A percentile compares a stretch with the other conserved stretches of the same genome.
Evolutionary conservation across 495 filamentous ascomycete genomes (phyloP).

Genomic region (Podospora pseudoanserina): DNA sequence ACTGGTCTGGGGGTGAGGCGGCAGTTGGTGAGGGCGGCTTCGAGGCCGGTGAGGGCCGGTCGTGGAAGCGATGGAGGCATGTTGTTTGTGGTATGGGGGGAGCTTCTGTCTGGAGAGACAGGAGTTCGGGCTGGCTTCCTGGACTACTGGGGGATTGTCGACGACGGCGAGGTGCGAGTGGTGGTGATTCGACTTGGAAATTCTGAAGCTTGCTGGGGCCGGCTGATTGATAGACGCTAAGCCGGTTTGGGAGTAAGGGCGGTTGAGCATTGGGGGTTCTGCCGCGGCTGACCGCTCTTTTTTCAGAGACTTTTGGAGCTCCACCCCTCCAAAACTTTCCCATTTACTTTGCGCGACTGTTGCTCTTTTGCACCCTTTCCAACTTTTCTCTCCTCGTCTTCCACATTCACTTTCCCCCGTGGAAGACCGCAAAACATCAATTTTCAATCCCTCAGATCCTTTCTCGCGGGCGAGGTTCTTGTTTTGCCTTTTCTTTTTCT

Average conservation of each 20-base stretch:
- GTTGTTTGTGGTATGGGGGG: not conserved
- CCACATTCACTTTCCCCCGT: constrained; percentile 23
- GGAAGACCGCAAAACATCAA: constrained; percentile 21
- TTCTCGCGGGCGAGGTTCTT: constrained; percentile 27
- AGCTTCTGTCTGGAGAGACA: not conserved
- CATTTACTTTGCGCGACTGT: constrained; percentile 12
- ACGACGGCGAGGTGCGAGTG: constrained; percentile 4
- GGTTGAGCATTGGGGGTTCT: constrained; percentile 10
- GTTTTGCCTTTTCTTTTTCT: constrained; percentile 11
- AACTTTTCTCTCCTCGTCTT: constrained; percentile 24
- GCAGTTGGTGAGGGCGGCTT: constrained; percentile 38
- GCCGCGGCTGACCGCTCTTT: constrained; percentile 28
- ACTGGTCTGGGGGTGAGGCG: constrained; percentile 59
- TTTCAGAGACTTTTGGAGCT: constrained; percentile 21
- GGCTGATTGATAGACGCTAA: constrained; percentile 16
- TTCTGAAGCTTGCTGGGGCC: constrained; percentile 23
- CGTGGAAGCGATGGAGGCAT: constrained; percentile 17
- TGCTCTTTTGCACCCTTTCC: constrained; percentile 11
- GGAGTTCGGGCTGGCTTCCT: constrained; percentile 11
- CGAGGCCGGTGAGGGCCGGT: constrained; percentile 25
- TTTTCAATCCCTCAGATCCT: constrained; percentile 1
- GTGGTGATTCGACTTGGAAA: constrained; percentile 21
- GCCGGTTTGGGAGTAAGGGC: constrained; percentile 15
- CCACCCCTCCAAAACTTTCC: constrained; percentile 32
- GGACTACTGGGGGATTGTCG: constrained; percentile 7